Conservation (phyloP, 306 rosid genomes). For the Alnus rubra region DNA sequence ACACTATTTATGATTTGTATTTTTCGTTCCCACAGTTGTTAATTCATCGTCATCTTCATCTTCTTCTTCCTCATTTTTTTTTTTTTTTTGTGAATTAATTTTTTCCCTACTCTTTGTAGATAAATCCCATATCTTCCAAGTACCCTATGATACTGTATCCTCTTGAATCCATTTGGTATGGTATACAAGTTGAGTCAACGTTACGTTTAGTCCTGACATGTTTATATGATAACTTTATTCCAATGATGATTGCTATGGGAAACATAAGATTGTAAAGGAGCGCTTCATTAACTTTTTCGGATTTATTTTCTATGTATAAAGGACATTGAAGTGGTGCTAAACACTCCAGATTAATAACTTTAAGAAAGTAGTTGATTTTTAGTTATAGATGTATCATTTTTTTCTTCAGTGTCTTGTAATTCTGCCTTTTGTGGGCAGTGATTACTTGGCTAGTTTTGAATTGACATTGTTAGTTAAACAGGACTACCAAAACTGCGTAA, state of each 20-base stretch:
- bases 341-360: background rate
- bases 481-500: slow-evolving; percentile 86
- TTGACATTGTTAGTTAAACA: slow-evolving; percentile 37
- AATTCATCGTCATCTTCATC: too few species aligned
- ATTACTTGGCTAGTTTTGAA: slow-evolving; percentile 30
- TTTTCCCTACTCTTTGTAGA: background rate
- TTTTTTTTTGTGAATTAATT: background rate
- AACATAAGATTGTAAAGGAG: background rate
- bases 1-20: background rate
- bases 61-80: too few species aligned
- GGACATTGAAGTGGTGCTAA: background rate
- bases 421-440: background rate
- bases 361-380: background rate
- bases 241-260: background rate
- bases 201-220: background rate
- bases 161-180: background rate
- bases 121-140: background rate
- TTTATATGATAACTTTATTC: background rate
- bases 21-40: background rate
- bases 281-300: background rate
- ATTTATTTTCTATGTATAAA: background rate
- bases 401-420: background rate
- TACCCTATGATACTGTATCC: background rate
- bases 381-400: background rate
- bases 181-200: background rate